A percentile compares a stretch with the other conserved stretches of the same genome.
These are phyloP conservation scores for Amauroascus niger DNA, from an alignment of 2,329 filamentous ascomycete genomes.

Conservation along the genomic window DNA sequence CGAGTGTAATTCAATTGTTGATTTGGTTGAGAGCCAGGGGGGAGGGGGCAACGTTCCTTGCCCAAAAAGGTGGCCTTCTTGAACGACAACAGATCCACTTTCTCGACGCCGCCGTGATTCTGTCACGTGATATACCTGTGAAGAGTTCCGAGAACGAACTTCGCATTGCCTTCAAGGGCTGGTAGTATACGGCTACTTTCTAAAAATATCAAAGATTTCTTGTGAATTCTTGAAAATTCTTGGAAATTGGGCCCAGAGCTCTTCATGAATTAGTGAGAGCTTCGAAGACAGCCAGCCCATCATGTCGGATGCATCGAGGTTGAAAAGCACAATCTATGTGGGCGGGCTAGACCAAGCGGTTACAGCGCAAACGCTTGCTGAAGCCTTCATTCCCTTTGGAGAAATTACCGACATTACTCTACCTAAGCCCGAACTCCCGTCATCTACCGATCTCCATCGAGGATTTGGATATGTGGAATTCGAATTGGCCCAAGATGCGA, in stretches of 20 bases:
- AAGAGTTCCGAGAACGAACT: neutral
- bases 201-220: too few relatives aligned
- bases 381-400: constrained; percentile 93
- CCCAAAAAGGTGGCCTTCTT: constrained; percentile 13
- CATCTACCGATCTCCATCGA: constrained; percentile 67
- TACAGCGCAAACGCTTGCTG: constrained; percentile 63
- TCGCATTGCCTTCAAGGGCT: neutral
- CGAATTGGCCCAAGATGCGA: constrained; percentile 72
- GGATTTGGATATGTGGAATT: constrained; percentile 97
- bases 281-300: constrained; percentile 18
- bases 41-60: constrained; percentile 9
- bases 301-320: constrained; percentile 73
- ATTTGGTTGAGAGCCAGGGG: constrained; percentile 8
- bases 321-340: constrained; percentile 88
- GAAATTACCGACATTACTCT: constrained; percentile 87
- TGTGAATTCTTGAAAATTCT: neutral
- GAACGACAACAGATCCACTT: neutral
- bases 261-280: constrained; percentile 5
- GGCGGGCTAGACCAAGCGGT: constrained; percentile 76
- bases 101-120: neutral
- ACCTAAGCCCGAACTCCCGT: constrained; percentile 75
- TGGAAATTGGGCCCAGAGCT: neutral
- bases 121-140: neutral
- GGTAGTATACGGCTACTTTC: too few relatives aligned
- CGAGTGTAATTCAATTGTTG: constrained; percentile 5